Conservation (phyloP, 2,329 filamentous ascomycete species). For the Tolypocladium paradoxum region DNA sequence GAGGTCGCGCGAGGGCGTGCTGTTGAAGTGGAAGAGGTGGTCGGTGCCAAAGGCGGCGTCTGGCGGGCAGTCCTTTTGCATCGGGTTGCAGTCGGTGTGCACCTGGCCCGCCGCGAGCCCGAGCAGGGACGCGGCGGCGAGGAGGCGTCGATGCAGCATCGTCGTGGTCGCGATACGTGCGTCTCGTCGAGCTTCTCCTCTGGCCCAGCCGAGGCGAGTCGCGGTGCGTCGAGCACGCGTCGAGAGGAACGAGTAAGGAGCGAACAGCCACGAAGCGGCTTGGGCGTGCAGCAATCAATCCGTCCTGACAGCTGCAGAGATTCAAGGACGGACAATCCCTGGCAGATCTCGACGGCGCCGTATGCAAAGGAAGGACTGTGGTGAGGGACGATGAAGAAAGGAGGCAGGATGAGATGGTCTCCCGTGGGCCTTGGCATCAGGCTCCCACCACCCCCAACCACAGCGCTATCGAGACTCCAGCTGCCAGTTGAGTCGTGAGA, state of each 20-base stretch:
- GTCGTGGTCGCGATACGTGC: background rate
- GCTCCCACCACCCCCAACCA: too few relatives aligned
- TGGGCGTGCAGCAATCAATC: background rate
- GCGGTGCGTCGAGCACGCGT: background rate
- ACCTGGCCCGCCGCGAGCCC: conserved; percentile 58
- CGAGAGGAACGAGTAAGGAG: background rate
- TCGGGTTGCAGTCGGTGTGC: conserved; percentile 66
- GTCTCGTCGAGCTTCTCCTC: background rate
- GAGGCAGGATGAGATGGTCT: background rate
- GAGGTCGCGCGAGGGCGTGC: conserved; percentile 43
- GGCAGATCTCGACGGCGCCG: background rate
- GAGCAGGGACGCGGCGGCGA: conserved; percentile 26
- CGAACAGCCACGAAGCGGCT: background rate
- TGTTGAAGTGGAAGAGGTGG: conserved; percentile 55
- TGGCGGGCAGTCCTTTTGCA: conserved; percentile 55
- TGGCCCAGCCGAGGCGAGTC: background rate
- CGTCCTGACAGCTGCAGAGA: background rate
- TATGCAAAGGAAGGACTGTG: background rate
- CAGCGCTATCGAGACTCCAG: too few relatives aligned
- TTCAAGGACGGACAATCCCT: background rate
- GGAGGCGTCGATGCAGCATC: conserved; percentile 11
- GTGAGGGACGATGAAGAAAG: background rate
- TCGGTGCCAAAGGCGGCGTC: conserved; percentile 60
- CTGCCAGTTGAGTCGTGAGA: too few relatives aligned
- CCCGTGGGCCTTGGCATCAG: background rate